Evolutionary conservation across 2,329 filamentous ascomycete genomes (phyloP), one percentile per base, ranked within the genome.

Genomic region (Geosmithia putterillii): DNA sequence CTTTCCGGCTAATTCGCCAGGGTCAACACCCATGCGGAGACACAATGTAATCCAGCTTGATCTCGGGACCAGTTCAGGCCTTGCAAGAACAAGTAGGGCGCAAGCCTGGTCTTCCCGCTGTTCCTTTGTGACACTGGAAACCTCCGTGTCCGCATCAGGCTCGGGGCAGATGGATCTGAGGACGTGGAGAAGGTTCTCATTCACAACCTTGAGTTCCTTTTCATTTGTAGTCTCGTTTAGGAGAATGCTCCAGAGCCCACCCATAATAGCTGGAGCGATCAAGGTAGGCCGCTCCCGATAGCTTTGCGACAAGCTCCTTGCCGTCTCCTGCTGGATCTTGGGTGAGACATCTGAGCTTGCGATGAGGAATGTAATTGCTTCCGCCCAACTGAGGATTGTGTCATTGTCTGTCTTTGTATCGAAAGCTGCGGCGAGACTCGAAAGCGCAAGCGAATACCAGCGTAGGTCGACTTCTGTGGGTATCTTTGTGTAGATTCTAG

Each of bases 31-130:
- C 50, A 84, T 81, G 47, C 79, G 79, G 44, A 96, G 71, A 54
- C 86, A 94, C 3, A 88, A 65, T 37, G 92, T 82, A 54, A 98
- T 96, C 94, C 94, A 98, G 47, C 76, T 85, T 18, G 80, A 72
- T 46, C 76, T 76, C 1, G 87, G 82, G 46, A 96, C 74, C 32
- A 98, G 65, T 46, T 89, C 81, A 18, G 79, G 71, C 20, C 86
- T 83, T 44, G 84, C 83, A 21, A 98, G 69, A 17, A 95, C 79
- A 17, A 95, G 66, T 4, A 95, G 65, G 6, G 77, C 75, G 49
- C 88, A 77, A 52, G 94, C 79, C 57, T 95, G 87, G 20, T 66
- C 61, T 51, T 85, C 76, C 8, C 89, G 57, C 14, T 32, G 22
- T 15, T 43, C 42, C 9, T 12, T n/a, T 9, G 25, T 60, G 54